Evolutionary conservation across 1,139 yeast genomes (phyloP).

Genomic region (Cylindricascospora bacillispora): DNA sequence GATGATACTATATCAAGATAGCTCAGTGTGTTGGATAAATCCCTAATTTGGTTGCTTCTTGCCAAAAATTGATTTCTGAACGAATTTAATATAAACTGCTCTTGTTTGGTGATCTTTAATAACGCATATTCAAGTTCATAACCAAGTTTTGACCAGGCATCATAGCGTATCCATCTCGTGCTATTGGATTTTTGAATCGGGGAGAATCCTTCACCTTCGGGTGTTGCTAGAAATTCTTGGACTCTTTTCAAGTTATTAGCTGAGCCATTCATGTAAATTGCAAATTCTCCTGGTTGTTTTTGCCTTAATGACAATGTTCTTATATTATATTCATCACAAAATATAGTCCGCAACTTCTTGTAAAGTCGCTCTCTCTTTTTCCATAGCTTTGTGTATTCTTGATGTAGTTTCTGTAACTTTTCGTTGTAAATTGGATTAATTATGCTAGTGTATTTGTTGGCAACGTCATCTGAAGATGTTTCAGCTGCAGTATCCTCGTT

Average conservation of each 20-base stretch:
- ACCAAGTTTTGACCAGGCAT: constrained; percentile 29
- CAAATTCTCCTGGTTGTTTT: constrained; percentile 19
- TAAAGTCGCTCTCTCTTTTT: constrained; percentile 17
- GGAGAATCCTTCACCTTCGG: constrained; percentile 4
- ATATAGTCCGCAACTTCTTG: constrained; percentile 6
- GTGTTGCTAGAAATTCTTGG: constrained; percentile 6
- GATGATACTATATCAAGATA: constrained; percentile 62
- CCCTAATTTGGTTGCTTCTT: constrained; percentile 21
- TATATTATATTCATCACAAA: constrained; percentile 12
- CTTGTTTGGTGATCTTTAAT: constrained; percentile 23
- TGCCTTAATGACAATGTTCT: constrained; percentile 15
- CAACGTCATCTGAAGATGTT: constrained; percentile 4
- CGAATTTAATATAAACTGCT: constrained; percentile 17
- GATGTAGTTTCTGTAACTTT: constrained; percentile 12
- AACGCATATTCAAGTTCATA: constrained; percentile 16
- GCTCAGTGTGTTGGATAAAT: constrained; percentile 36
- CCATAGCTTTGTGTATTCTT: constrained; percentile 12
- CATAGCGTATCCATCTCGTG: constrained; percentile 25
- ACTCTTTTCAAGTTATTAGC: constrained; percentile 10
- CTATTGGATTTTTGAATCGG: constrained; percentile 22
- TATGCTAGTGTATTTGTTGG: constrained; percentile 7
- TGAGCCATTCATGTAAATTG: constrained; percentile 16
- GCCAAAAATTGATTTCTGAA: constrained; percentile 22
- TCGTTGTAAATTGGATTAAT: constrained; percentile 14
- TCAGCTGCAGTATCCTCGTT: not conserved